phyloP scores from a whole-genome alignment of 2,329 filamentous ascomycete genomes.

The Fusarium acutatum region DNA sequence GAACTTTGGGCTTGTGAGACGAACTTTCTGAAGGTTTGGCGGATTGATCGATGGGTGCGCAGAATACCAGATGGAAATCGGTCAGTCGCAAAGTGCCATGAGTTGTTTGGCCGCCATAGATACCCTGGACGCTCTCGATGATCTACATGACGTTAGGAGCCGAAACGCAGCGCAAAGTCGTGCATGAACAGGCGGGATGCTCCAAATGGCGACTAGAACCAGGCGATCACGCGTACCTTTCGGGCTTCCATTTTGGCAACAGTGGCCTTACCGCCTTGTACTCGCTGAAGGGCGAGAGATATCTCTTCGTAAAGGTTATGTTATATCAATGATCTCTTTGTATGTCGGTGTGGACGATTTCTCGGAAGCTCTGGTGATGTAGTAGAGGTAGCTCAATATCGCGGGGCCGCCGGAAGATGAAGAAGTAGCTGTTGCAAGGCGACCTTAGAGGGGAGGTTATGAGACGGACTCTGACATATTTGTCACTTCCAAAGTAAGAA shows the following conservation, averaged over 20 bases:
- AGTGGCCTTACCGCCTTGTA: not conserved
- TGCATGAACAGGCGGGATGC: not conserved
- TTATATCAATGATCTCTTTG: not conserved
- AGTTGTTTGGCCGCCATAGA: conserved; percentile 66
- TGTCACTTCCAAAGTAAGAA: not conserved
- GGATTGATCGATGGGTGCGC: conserved; percentile 51
- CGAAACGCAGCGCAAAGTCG: not conserved
- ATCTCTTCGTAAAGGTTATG: not conserved
- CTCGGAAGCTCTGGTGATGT: not conserved
- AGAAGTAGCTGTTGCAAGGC: conserved; percentile 24
- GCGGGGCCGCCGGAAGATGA: conserved; percentile 20
- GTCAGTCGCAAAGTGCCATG: conserved; percentile 68
- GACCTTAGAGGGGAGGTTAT: conserved; percentile 19
- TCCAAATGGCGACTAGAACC: not conserved
- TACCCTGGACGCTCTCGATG: conserved; percentile 67
- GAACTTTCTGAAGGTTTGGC: conserved; percentile 28
- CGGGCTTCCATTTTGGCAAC: conserved; percentile 50
- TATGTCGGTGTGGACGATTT: not conserved
- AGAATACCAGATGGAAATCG: conserved; percentile 69
- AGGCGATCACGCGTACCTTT: conserved; percentile 46
- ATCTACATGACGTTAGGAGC: conserved; percentile 47
- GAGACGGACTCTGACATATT: conserved; percentile 28
- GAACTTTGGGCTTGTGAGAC: conserved; percentile 45
- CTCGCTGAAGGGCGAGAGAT: not conserved
- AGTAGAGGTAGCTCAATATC: conserved; percentile 8